Base-by-base conservation (phyloP, 148 eudicot genomes). In the Vaccinium macrocarpon region DNA sequence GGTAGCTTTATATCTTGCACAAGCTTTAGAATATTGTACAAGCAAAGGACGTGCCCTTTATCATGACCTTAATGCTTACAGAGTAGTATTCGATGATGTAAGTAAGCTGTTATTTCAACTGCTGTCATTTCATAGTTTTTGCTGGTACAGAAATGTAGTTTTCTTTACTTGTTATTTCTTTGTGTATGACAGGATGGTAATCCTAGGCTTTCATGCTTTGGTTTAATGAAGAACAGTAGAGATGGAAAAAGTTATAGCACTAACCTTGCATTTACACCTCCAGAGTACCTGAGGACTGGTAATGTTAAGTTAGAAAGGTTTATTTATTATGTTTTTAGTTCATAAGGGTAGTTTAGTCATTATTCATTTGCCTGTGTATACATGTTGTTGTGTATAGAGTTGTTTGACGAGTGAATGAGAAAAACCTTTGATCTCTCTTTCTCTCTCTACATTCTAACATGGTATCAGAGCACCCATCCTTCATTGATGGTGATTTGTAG, bases 181-280 rank as follows among this genome's bases (percentile, higher is more conserved):
- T 5, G 1, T 70, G 13, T 25, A 51, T 29, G 32, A 81, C 86
- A 96, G 99, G 97, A 94, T 64, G 98, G 92, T 59, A 91, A 96
- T 87, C 97, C 99, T 84, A 91, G 99, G 79, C 90, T 96, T 46
- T 96, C 98, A 46, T 96, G 98, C 91, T 96, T 96, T 87, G 99
- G 99, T 81, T 93, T 96, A 86, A 96, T 96, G 99, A 96, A 96
- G 92, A 96, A 96, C 81, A 96, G 99, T 84, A 89, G 99, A 88
- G 99, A 96, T 79, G 99, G 99, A 68, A 96, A 93, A 88, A 96
- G 99, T 87, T 96, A 96, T 74, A 96, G 99, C 87, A 96, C 99
- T 78, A 96, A 96, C 88, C 88, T 96, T 87, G 99, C 98, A 48
- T 96, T 96, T 80, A 96, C 99, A 57, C 99, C 98, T 76, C 99